Percentiles rank a stretch among this genome's conserved stretches.
phyloP scores from a whole-genome alignment of 345 rosid genomes.

The Acer campestre region DNA sequence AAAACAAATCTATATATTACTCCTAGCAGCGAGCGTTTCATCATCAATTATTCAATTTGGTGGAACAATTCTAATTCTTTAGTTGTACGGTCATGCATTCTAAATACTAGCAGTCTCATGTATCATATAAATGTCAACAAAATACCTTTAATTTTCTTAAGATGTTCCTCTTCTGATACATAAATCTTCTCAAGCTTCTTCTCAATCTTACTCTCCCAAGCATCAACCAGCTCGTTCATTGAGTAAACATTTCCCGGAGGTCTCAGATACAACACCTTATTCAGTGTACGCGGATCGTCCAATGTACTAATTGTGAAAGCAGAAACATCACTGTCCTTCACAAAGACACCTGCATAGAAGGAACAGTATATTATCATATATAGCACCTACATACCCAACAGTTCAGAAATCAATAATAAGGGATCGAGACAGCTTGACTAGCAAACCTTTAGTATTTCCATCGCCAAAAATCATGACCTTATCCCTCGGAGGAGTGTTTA shows the following conservation, averaged over 20 bases:
- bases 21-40: background rate
- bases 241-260: slow-evolving; percentile 69
- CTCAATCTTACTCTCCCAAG: slow-evolving; percentile 75
- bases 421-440: background rate
- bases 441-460: slow-evolving; percentile 67
- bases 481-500: slow-evolving; percentile 63
- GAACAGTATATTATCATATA: background rate
- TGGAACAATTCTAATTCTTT: background rate
- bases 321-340: slow-evolving; percentile 66
- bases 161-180: slow-evolving; percentile 63
- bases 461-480: slow-evolving; percentile 68
- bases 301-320: slow-evolving; percentile 58
- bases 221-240: slow-evolving; percentile 60
- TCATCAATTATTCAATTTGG: background rate
- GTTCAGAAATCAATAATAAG: background rate
- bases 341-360: slow-evolving; percentile 55
- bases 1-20: background rate
- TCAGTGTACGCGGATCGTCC: slow-evolving; percentile 68
- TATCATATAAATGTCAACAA: background rate
- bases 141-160: slow-evolving; percentile 62
- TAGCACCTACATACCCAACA: background rate
- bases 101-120: background rate
- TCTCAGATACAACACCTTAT: slow-evolving; percentile 64
- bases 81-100: background rate
- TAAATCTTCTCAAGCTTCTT: slow-evolving; percentile 57